Evolutionary conservation across 2,329 filamentous ascomycete genomes (phyloP).

Genomic region (Trichoderma hamatum): DNA sequence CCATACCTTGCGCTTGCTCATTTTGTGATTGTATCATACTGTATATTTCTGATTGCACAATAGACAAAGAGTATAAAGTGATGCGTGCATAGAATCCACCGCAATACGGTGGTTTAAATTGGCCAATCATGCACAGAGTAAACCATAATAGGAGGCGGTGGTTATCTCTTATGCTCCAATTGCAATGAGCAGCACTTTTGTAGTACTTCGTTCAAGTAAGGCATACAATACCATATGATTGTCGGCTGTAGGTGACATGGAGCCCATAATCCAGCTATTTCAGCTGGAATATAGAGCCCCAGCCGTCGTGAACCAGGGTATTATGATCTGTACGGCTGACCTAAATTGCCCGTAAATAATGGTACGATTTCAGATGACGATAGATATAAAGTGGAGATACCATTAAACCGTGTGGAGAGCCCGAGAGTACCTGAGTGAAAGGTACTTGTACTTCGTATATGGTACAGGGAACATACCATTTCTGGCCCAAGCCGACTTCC

Average conservation of each 20-base stretch:
- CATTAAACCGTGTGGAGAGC: constrained; percentile 1
- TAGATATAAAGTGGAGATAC: constrained; percentile 9
- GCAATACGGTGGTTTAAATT: neutral
- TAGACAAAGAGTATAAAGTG: neutral
- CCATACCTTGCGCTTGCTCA: neutral
- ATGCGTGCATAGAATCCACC: neutral
- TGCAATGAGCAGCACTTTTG: neutral
- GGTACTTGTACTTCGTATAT: neutral
- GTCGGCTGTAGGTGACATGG: neutral
- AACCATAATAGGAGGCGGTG: too few species aligned
- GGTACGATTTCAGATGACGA: constrained; percentile 19
- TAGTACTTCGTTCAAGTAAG: neutral
- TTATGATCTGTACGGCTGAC: neutral
- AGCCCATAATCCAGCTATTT: neutral
- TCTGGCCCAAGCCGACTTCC: neutral
- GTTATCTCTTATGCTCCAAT: neutral
- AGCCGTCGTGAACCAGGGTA: neutral
- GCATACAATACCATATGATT: neutral
- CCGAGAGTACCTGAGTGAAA: neutral
- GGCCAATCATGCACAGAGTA: neutral
- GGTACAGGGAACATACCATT: neutral
- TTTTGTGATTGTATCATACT: neutral
- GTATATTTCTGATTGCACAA: neutral
- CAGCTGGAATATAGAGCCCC: neutral
- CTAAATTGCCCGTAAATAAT: constrained; percentile 12